These are phyloP conservation scores for Diversispora epigaea DNA, from an alignment of 192 early-diverging fungal species.

Conservation along the genomic window DNA sequence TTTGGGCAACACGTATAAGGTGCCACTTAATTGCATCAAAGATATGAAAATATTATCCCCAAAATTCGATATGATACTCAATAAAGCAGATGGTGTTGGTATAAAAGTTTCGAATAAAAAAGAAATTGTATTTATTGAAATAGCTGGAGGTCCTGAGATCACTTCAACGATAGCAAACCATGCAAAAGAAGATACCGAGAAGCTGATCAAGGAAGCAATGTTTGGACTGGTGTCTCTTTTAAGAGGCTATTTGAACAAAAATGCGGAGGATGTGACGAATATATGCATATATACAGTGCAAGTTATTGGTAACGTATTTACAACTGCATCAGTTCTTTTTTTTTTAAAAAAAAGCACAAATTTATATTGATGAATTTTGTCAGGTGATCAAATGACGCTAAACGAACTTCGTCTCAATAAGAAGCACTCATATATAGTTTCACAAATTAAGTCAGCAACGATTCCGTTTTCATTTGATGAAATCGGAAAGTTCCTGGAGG, in stretches of 20 bases:
- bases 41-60: slow-evolving; percentile 19
- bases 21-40: slow-evolving; percentile 7
- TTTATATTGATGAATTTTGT: not conserved
- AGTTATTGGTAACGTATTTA: slow-evolving; percentile 27
- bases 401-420: not conserved
- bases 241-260: slow-evolving; percentile 27
- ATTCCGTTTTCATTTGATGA: not conserved
- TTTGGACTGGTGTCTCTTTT: slow-evolving; percentile 30
- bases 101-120: slow-evolving; percentile 13
- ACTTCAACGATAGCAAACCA: not conserved
- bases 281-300: slow-evolving; percentile 13
- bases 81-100: slow-evolving; percentile 20
- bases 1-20: too few relatives aligned
- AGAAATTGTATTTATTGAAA: slow-evolving; percentile 13
- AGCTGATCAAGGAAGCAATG: slow-evolving; percentile 22
- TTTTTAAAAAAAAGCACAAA: slow-evolving; percentile 1
- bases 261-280: not conserved
- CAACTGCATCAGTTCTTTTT: slow-evolving; percentile 2
- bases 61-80: slow-evolving; percentile 4
- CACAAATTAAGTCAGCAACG: not conserved
- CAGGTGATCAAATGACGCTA: slow-evolving; percentile 15
- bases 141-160: not conserved
- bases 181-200: slow-evolving; percentile 11
- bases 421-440: not conserved
- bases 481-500: slow-evolving; percentile 4